A percentile compares a stretch with the other conserved stretches of the same genome.
Evolutionary conservation across 768 basidiomycete species (phyloP).

Genomic region (Serendipita indica): DNA sequence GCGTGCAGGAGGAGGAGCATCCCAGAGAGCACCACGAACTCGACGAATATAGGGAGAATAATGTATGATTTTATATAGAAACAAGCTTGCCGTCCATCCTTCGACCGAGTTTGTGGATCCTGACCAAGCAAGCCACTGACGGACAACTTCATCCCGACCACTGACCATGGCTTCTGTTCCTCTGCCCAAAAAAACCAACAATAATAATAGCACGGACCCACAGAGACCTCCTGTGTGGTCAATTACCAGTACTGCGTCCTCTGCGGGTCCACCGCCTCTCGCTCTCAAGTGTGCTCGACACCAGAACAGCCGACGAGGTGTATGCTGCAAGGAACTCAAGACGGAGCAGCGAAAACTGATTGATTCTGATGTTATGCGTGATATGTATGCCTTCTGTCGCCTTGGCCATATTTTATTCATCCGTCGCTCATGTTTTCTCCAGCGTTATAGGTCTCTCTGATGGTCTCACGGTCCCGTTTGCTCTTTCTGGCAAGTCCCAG

Average conservation of each 20-base stretch:
- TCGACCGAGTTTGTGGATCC: too few species aligned
- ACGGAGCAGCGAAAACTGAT: slow-evolving; percentile 68
- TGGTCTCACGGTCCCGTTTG: slow-evolving; percentile 84
- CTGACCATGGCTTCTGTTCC: slow-evolving; percentile 8
- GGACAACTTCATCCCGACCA: too few species aligned
- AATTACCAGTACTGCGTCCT: slow-evolving; percentile 29
- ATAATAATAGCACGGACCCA: background rate
- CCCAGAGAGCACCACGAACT: too few species aligned
- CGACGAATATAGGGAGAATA: too few species aligned
- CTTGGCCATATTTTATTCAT: slow-evolving; percentile 9
- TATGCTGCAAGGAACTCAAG: slow-evolving; percentile 84
- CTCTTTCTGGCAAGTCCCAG: too few species aligned
- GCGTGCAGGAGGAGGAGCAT: too few species aligned
- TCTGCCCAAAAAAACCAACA: background rate
- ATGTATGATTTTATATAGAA: too few species aligned
- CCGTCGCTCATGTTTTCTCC: slow-evolving; percentile 10
- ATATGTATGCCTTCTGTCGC: slow-evolving; percentile 37
- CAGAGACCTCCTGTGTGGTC: slow-evolving; percentile 42
- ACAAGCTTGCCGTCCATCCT: too few species aligned
- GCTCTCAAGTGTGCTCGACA: slow-evolving; percentile 44
- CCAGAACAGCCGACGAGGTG: slow-evolving; percentile 36
- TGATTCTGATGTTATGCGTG: slow-evolving; percentile 76
- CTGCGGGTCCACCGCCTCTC: slow-evolving; percentile 30
- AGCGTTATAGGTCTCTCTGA: slow-evolving; percentile 86
- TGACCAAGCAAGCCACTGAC: too few species aligned